Conservation (phyloP, 2,329 filamentous ascomycete species). For the Epichloe typhina region DNA sequence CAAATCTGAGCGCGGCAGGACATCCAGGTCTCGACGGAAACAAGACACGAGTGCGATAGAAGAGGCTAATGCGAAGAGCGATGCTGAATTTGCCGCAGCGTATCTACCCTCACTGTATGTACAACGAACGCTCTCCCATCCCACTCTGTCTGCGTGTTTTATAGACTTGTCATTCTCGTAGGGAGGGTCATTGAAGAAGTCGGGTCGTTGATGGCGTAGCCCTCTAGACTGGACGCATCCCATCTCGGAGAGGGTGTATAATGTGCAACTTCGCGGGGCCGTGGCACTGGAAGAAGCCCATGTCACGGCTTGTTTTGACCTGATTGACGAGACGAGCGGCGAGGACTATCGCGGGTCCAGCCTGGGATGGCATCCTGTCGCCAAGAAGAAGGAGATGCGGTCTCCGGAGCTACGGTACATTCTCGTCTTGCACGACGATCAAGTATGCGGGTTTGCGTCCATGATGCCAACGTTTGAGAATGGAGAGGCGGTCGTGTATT, state of each 20-base stretch:
- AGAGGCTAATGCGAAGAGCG: conserved; percentile 1
- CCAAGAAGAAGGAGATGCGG: conserved; percentile 56
- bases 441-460: conserved; percentile 45
- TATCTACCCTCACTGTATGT: conserved; percentile 20
- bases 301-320: conserved; percentile 37
- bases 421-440: conserved; percentile 31
- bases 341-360: conserved; percentile 50
- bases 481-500: conserved; percentile 53
- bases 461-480: conserved; percentile 61
- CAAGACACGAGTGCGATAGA: not conserved
- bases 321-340: conserved; percentile 51
- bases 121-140: not conserved
- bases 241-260: conserved; percentile 25
- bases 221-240: conserved; percentile 37
- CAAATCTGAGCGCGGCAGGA: not conserved
- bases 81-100: not conserved
- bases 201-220: not conserved
- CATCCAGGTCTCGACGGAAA: not conserved
- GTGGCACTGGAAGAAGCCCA: conserved; percentile 28
- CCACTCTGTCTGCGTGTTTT: not conserved
- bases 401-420: conserved; percentile 56
- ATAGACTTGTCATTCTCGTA: not conserved
- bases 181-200: too few relatives aligned
- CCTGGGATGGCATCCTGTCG: conserved; percentile 46
- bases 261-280: conserved; percentile 29